Evolutionary conservation across 257 asterid genomes (phyloP).

Genomic region (Eustoma russellianum): DNA sequence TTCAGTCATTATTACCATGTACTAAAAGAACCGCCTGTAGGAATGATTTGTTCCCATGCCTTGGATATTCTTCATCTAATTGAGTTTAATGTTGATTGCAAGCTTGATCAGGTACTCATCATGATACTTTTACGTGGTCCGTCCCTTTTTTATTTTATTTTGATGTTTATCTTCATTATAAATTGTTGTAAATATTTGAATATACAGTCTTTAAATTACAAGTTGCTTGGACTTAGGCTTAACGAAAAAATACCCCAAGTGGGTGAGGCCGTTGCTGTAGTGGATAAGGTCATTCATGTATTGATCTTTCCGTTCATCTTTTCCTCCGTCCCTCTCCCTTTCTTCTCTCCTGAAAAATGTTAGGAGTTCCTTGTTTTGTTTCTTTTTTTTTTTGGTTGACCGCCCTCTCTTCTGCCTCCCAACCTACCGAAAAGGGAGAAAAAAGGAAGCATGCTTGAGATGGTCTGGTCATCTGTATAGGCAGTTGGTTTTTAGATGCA

Average conservation of each 20-base stretch:
- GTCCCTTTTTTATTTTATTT: background rate
- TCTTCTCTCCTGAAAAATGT: slow-evolving; percentile 1
- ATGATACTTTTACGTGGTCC: slow-evolving; percentile 7
- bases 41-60: slow-evolving; percentile 42
- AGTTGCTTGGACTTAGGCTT: slow-evolving; percentile 75
- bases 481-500: no score
- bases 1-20: slow-evolving; percentile 60
- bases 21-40: slow-evolving; percentile 67
- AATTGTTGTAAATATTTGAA: slow-evolving; percentile 27
- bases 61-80: slow-evolving; percentile 58
- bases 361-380: background rate
- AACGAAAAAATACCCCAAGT: slow-evolving; percentile 62
- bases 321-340: background rate
- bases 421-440: background rate
- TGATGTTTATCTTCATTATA: slow-evolving; percentile 4
- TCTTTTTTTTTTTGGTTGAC: no score
- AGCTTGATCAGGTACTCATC: slow-evolving; percentile 60
- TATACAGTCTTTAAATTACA: slow-evolving; percentile 80
- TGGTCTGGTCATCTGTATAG: no score
- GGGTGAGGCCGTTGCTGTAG: slow-evolving; percentile 30
- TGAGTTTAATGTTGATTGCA: slow-evolving; percentile 44
- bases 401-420: background rate
- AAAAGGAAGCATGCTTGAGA: background rate
- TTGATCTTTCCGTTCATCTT: slow-evolving; percentile 3
- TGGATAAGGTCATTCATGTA: slow-evolving; percentile 73